These are phyloP conservation scores for Phytophthora sp. DNA, from an alignment of 352 stramenopile genomes.

Conservation along the genomic window DNA sequence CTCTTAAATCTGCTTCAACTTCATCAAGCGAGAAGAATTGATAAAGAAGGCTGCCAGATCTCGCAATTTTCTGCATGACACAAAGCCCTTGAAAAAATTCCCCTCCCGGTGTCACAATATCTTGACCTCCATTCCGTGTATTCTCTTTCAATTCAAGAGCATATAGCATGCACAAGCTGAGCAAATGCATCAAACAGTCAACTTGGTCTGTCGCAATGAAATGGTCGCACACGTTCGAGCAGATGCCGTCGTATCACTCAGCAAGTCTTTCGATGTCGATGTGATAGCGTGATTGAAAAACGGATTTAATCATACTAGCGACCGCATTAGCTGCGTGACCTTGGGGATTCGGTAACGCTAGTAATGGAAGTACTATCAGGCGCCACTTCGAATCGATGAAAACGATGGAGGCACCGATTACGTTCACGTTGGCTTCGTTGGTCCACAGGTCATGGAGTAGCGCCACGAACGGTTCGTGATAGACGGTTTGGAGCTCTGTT, in stretches of 20 bases:
- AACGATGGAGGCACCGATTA: background rate
- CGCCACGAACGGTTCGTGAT: background rate
- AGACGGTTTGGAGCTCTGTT: too few relatives aligned
- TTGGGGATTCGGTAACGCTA: background rate
- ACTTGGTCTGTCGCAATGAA: conserved; percentile 10
- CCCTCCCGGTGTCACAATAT: background rate
- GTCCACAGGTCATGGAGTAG: conserved; percentile 7
- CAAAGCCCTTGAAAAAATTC: background rate
- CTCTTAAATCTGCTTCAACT: conserved; percentile 1
- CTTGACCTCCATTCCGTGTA: background rate
- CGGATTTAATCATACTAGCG: background rate
- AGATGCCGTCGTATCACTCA: conserved; percentile 1
- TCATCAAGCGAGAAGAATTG: background rate
- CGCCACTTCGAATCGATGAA: conserved; percentile 11
- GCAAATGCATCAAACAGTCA: conserved; percentile 11
- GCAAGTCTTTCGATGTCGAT: conserved; percentile 1
- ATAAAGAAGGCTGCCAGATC: conserved; percentile 8
- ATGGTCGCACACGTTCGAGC: conserved; percentile 3
- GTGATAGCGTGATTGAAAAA: background rate
- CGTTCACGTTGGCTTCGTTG: conserved; percentile 6
- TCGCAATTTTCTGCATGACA: conserved; percentile 2
- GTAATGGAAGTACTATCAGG: background rate
- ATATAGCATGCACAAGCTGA: conserved; percentile 2
- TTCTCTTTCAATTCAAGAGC: conserved; percentile 6
- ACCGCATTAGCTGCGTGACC: background rate